These are phyloP conservation scores for Fusarium subtropicale DNA, from an alignment of 2,329 filamentous ascomycete genomes.

Conservation along the genomic window DNA sequence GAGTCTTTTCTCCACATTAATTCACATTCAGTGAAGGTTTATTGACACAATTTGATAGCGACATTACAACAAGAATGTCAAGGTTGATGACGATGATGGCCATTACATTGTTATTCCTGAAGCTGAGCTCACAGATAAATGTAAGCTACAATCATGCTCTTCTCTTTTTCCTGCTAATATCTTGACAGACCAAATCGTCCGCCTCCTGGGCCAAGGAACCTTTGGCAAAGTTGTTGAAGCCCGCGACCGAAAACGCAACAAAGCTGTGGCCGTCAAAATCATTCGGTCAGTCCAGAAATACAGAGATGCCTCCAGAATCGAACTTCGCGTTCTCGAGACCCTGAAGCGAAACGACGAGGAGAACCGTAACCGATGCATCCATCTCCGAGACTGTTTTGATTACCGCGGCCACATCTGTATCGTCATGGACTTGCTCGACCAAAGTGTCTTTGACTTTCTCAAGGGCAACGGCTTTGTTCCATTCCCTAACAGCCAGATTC, in stretches of 20 bases:
- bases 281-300: constrained; percentile 99
- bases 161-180: constrained; percentile 9
- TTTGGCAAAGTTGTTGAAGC: constrained; percentile 99
- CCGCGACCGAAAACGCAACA: constrained; percentile 79
- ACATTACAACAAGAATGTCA: constrained; percentile 68
- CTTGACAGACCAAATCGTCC: constrained; percentile 81
- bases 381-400: constrained; percentile 96
- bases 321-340: constrained; percentile 91
- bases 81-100: constrained; percentile 95
- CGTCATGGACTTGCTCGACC: constrained; percentile 81
- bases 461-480: constrained; percentile 96
- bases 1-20: constrained; percentile 52
- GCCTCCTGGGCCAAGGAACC: constrained; percentile 93
- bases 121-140: constrained; percentile 86
- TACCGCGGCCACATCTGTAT: constrained; percentile 96
- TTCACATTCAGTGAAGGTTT: background rate
- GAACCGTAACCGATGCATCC: constrained; percentile 96
- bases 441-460: constrained; percentile 98
- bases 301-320: constrained; percentile 93
- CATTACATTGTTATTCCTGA: constrained; percentile 96
- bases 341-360: constrained; percentile 89
- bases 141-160: constrained; percentile 65
- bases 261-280: constrained; percentile 93
- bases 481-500: constrained; percentile 98
- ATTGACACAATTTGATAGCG: constrained; percentile 44